These are phyloP conservation scores for Combretum micranthum DNA, from an alignment of 345 rosid species.

Conservation along the genomic window DNA sequence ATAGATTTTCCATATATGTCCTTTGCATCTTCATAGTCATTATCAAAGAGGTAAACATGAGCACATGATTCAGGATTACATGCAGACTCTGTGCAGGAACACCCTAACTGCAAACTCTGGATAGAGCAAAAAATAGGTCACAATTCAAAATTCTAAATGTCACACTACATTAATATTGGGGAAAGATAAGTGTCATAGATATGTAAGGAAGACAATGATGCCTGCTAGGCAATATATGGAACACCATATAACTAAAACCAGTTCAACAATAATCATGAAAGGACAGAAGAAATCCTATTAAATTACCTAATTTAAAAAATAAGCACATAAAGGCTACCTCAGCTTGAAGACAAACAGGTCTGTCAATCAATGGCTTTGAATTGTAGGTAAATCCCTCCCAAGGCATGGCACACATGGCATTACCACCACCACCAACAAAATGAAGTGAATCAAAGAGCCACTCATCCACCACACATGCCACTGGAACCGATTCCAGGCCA, in stretches of 20 bases:
- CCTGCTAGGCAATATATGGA: too few relatives aligned
- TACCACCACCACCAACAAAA: slow-evolving; percentile 19
- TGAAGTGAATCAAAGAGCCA: slow-evolving; percentile 31
- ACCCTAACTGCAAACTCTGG: slow-evolving; percentile 69
- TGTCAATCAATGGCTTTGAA: slow-evolving; percentile 52
- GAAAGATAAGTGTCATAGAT: background rate
- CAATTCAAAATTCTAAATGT: background rate
- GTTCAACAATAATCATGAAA: too few relatives aligned
- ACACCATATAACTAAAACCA: too few relatives aligned
- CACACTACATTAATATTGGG: background rate
- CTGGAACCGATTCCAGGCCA: slow-evolving; percentile 69
- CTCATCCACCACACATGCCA: slow-evolving; percentile 71
- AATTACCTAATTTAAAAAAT: background rate
- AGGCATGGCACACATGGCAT: slow-evolving; percentile 32
- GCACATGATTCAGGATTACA: slow-evolving; percentile 75
- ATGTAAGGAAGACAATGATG: too few relatives aligned
- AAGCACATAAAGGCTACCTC: slow-evolving; percentile 45
- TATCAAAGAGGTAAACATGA: slow-evolving; percentile 87
- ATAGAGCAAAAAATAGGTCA: slow-evolving; percentile 5
- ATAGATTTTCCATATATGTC: slow-evolving; percentile 75
- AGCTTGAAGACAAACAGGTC: slow-evolving; percentile 31
- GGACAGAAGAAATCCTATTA: too few relatives aligned
- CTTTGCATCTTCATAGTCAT: slow-evolving; percentile 89
- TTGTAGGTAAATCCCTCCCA: slow-evolving; percentile 80
- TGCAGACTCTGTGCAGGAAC: slow-evolving; percentile 50